Conservation (phyloP, 202 grass and related monocot species). For the Eragrostis tef region DNA sequence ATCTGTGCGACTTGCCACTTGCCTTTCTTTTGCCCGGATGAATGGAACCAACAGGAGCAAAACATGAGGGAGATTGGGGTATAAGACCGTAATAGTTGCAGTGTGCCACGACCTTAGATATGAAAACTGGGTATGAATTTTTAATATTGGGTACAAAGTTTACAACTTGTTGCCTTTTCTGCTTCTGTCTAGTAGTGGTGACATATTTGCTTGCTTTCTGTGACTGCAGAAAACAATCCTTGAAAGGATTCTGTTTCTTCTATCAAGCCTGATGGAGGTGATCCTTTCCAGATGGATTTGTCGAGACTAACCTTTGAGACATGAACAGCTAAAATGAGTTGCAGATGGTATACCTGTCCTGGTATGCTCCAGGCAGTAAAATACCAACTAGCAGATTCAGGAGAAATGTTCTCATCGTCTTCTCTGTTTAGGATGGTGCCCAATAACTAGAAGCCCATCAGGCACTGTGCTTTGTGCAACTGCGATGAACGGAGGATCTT, state of each 20-base stretch:
- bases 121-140: conserved; percentile 7
- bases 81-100: conserved; percentile 15
- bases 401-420: conserved; percentile 34
- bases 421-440: conserved; percentile 27
- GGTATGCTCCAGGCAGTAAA: conserved; percentile 37
- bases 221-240: conserved; percentile 35
- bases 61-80: conserved; percentile 19
- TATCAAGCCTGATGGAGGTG: neutral
- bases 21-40: conserved; percentile 45
- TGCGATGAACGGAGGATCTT: neutral
- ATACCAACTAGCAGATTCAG: conserved; percentile 14
- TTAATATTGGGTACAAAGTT: neutral
- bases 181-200: neutral
- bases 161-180: neutral
- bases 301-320: neutral
- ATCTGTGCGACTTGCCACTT: conserved; percentile 34
- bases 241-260: conserved; percentile 4
- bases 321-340: neutral
- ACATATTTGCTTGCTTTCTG: conserved; percentile 21
- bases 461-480: conserved; percentile 10
- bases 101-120: neutral
- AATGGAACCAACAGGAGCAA: conserved; percentile 37
- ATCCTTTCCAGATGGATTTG: conserved; percentile 7
- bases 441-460: conserved; percentile 6
- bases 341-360: neutral